These are phyloP conservation scores for Glonium stellatum DNA, from an alignment of 495 filamentous ascomycete species.

Conservation along the genomic window DNA sequence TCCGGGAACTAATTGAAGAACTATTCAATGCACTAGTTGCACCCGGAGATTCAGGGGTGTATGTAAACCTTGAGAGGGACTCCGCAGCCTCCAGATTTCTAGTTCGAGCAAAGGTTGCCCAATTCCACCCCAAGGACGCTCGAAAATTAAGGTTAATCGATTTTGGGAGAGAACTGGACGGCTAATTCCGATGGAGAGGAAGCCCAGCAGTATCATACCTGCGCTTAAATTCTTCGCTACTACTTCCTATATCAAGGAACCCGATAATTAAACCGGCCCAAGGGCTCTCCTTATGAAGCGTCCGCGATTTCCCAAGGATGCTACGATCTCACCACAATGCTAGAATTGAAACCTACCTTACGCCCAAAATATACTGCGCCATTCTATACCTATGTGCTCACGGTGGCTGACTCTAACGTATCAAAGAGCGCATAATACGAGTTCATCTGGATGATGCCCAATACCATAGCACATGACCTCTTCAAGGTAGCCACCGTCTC, in stretches of 20 bases:
- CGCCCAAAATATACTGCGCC: no score
- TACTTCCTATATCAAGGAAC: background rate
- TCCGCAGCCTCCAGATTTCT: constrained; percentile 78
- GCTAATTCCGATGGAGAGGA: constrained; percentile 35
- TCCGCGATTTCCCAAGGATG: no score
- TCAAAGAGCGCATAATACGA: no score
- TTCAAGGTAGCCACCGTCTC: no score
- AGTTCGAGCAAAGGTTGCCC: constrained; percentile 74
- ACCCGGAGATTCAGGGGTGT: constrained; percentile 50
- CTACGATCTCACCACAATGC: no score
- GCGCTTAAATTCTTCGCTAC: background rate
- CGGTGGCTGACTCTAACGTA: no score
- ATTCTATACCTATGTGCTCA: no score
- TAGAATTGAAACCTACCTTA: no score
- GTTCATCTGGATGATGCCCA: no score
- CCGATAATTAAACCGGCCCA: background rate
- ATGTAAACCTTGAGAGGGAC: constrained; percentile 64
- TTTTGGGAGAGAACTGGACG: constrained; percentile 72
- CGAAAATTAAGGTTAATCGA: constrained; percentile 68
- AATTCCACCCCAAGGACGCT: constrained; percentile 81
- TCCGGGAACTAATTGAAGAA: constrained; percentile 58
- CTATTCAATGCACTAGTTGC: constrained; percentile 57
- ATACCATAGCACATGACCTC: no score
- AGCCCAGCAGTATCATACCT: background rate
- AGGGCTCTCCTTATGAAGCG: no score